These are phyloP conservation scores for Salix viminalis DNA, from an alignment of 345 rosid species.

Conservation along the genomic window DNA sequence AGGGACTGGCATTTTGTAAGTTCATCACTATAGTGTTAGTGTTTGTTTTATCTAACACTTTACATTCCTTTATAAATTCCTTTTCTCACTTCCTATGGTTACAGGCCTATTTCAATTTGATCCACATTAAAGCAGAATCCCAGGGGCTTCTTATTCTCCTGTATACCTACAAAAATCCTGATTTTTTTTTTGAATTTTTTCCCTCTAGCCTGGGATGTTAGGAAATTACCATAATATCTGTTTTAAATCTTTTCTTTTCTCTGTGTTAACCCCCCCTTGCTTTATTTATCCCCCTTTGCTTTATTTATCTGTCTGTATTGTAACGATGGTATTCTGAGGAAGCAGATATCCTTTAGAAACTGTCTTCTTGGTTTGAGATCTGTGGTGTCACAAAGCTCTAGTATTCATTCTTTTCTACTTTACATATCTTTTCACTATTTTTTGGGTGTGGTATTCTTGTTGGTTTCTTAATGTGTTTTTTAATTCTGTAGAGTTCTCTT, in stretches of 20 bases:
- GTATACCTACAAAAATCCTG: neutral
- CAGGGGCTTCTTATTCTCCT: neutral
- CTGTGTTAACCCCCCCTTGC: neutral
- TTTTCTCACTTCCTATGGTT: neutral
- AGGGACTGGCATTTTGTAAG: slow-evolving; percentile 71
- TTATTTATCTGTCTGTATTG: neutral
- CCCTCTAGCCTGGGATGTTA: neutral
- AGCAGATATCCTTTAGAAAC: neutral
- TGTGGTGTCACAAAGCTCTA: neutral
- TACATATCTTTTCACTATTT: neutral
- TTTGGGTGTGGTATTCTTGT: neutral
- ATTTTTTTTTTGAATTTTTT: neutral
- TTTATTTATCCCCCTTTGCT: neutral
- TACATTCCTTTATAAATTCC: neutral
- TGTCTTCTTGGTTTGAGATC: neutral
- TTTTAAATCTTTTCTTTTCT: neutral
- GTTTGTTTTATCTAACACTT: neutral
- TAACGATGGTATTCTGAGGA: neutral
- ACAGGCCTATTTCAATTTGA: neutral
- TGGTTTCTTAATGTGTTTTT: neutral
- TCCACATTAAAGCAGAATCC: neutral
- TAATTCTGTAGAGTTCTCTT: neutral
- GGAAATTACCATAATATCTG: neutral
- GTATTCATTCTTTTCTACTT: neutral
- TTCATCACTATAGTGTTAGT: neutral